A percentile compares a stretch with the other conserved stretches of the same genome.
Evolutionary conservation across 1,284 basidiomycete genomes (phyloP).

Genomic region (Phenoliferia sp.): DNA sequence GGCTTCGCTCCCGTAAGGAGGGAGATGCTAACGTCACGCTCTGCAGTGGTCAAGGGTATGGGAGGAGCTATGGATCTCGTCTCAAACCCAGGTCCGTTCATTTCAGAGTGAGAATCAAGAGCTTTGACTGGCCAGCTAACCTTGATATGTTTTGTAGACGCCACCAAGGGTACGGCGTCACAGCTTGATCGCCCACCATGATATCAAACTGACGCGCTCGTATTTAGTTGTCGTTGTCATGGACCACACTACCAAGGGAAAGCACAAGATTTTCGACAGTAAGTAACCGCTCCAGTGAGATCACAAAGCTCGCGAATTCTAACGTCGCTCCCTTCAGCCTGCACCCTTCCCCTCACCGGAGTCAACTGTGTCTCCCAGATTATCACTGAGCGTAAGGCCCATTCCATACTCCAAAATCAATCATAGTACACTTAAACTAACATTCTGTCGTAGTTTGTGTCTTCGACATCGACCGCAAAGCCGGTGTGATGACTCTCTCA

Average conservation of each 20-base stretch:
- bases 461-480: conserved; percentile 75
- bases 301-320: background rate
- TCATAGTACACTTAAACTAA: background rate
- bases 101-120: background rate
- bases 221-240: conserved; percentile 66
- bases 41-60: conserved; percentile 55
- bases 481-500: conserved; percentile 66
- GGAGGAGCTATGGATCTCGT: conserved; percentile 81
- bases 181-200: conserved; percentile 2
- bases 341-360: conserved; percentile 81
- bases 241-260: conserved; percentile 84
- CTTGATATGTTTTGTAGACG: background rate
- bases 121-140: background rate
- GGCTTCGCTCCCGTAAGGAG: background rate
- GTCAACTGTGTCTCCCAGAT: conserved; percentile 78
- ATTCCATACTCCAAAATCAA: too few species aligned
- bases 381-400: conserved; percentile 74
- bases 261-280: conserved; percentile 71
- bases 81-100: conserved; percentile 67
- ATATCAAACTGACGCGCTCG: conserved; percentile 19
- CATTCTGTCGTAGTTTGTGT: conserved; percentile 48
- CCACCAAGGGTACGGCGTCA: conserved; percentile 6
- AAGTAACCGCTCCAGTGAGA: background rate
- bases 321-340: conserved; percentile 46
- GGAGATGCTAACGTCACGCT: background rate